Evolutionary conservation across 305 asterid species (phyloP), one percentile per base, ranked within the genome.

Genomic region (Nicotiana rustica): DNA sequence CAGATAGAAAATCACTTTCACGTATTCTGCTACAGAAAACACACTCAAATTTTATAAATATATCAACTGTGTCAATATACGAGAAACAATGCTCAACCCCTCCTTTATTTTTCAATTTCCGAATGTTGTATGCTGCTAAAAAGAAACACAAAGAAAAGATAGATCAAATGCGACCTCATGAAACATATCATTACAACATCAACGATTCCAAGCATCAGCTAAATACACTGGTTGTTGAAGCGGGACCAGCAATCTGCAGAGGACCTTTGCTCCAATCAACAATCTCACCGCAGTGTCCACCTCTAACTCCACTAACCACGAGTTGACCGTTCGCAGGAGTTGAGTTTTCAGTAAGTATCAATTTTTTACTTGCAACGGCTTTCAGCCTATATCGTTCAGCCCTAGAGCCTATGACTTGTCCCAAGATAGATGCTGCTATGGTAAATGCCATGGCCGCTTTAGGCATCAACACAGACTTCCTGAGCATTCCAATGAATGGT

Each of bases 391-490:
- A 68, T 81, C 97, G 89, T 87, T 93, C 97, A 1, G 97, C 95
- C 85, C 95, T 83, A 2, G 97, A 91, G 76, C 97, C 97, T 31
- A 93, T 90, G 6, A 90, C 91, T 89, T 93, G 97, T 44, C 97
- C 97, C n/a, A 93, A 77, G 64, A 93, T 85, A 9, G 97, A 93
- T 0, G 94, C 97, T 4, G 89, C 97, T 21, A 93, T 93, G 44
- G 97, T 93, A 56, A 93, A 88, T 1, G 94, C 96, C 95, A 93
- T 93, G 55, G 97, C 97, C 9, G 89, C 60, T 83, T 93, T 93
- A 31, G 97, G 97, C 94, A 93, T 93, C 86, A 93, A 52, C 1
- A 93, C 87, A 0, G 95, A 91, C 86, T 93, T 93, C 83, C 97
- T 88, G 31, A 93, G 92, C 88, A 93, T 91, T 73, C 84, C 97